These are phyloP conservation scores for Pichia sp. DNA, from an alignment of 1,139 yeast species.

Conservation along the genomic window DNA sequence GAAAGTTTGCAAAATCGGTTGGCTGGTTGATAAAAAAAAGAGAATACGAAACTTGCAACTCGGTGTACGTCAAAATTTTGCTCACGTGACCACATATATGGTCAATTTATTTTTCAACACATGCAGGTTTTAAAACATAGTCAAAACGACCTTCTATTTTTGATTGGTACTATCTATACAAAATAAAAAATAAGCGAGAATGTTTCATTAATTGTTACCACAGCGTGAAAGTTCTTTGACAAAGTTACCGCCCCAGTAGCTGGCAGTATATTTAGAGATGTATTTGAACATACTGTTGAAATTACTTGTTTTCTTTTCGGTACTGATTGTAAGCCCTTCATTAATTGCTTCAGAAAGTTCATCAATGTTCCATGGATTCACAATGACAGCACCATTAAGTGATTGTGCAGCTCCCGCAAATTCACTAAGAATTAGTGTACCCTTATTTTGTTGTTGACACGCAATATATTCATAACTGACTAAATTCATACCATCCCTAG, in stretches of 20 bases:
- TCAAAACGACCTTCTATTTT: no score
- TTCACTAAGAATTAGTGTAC: conserved; percentile 81
- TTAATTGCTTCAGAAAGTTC: conserved; percentile 81
- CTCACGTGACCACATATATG: no score
- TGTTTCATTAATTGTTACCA: neutral
- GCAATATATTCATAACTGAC: conserved; percentile 96
- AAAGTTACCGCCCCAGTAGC: conserved; percentile 95
- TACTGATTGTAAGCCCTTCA: conserved; percentile 80
- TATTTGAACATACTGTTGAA: conserved; percentile 79
- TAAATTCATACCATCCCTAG: conserved; percentile 97
- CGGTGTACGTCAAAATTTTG: no score
- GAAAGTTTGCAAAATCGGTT: neutral
- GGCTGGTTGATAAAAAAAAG: neutral
- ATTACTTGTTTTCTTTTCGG: conserved; percentile 69
- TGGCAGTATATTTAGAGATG: conserved; percentile 87
- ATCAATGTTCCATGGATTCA: conserved; percentile 98
- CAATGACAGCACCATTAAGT: conserved; percentile 84
- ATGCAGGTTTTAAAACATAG: no score
- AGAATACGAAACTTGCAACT: no score
- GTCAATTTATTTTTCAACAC: no score
- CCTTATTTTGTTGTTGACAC: conserved; percentile 82
- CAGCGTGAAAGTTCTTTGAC: conserved; percentile 60
- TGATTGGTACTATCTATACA: no score
- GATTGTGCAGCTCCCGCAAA: conserved; percentile 99
- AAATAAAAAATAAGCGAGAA: no score